Evolutionary conservation across 2,329 filamentous ascomycete genomes (phyloP), one percentile per base, ranked within the genome.

Genomic region (Aspergillus ustus): DNA sequence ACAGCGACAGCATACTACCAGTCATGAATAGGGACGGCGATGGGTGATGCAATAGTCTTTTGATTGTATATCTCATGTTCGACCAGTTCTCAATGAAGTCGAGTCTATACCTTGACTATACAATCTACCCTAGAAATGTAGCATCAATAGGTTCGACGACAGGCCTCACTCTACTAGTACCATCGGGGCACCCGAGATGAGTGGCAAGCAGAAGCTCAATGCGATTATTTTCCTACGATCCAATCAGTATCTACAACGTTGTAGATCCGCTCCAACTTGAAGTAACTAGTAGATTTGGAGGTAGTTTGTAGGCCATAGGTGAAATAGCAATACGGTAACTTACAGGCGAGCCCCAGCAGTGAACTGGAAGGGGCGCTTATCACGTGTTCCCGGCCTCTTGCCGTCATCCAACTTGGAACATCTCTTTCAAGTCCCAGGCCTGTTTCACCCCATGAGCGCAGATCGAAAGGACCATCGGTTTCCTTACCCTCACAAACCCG

Each of bases 1-100:
- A 76, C 80, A 58, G 75, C 77, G 31, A 72, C 76, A 55, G 78
- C 76, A 13, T 79, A 77, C 59, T 81, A 81, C 61, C 78, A 73
- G 60, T 72, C 73, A 37, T 77, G 58, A 69, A 25, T 11, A 44
- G 52, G 7, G n/a, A 19, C 20, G 15, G 2, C 11, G 13, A 5
- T 40, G 34, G 34, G 15, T 40, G 34, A 40, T 40, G 4, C 34
- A 3, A 15, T 40, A 17, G 34, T 40, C 34, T 40, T 15, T 15
- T 4, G 34, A 40, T 40, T 40, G 34, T 40, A 40, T 15, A 2
- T 17, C 13, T 40, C 15, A 40, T 40, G 34, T 40, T 40, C 34
- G 15, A 40, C 34, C 34, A 40, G 11, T 40, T 40, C 34, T 17
- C 34, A 40, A 17, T 15, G 34, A 40, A 3, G 15, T 40, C 34